Percentiles rank a stretch among this genome's conserved stretches.
These are phyloP conservation scores for Euphrasia confusa DNA, from an alignment of 257 asterid genomes.

Conservation along the genomic window DNA sequence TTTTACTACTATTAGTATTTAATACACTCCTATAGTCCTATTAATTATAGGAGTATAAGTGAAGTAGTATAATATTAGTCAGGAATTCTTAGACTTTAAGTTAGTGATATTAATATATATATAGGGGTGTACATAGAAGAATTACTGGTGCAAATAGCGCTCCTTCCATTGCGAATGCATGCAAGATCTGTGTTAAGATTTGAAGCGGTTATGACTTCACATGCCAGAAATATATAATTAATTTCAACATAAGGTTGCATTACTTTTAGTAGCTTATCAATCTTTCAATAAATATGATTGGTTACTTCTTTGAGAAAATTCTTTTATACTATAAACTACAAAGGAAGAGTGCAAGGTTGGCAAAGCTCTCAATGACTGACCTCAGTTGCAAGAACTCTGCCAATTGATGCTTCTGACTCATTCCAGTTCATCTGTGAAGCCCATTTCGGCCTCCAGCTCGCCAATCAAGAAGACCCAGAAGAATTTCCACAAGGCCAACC, in stretches of 20 bases:
- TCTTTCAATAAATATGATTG: not conserved
- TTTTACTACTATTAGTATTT: no score
- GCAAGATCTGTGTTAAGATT: conserved; percentile 58
- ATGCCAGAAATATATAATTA: not conserved
- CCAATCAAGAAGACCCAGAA: conserved; percentile 99
- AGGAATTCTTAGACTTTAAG: no score
- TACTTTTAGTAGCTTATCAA: conserved; percentile 13
- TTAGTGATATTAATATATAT: no score
- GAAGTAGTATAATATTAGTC: no score
- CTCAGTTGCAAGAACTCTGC: conserved; percentile 93
- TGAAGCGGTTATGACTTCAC: conserved; percentile 11
- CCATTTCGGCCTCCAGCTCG: conserved; percentile 92
- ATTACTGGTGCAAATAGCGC: conserved; percentile 14
- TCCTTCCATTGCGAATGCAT: conserved; percentile 96
- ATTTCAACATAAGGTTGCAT: not conserved
- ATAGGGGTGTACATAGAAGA: no score
- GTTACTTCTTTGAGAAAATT: not conserved
- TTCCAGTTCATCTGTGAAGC: conserved; percentile 95
- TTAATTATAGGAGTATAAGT: no score
- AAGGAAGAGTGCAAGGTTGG: not conserved
- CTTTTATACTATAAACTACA: conserved; percentile 5
- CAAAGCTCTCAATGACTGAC: conserved; percentile 35
- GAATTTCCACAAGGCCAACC: conserved; percentile 98
- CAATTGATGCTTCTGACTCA: conserved; percentile 96
- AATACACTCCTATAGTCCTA: no score